Percentiles rank a stretch among this genome's conserved stretches.
Conservation (phyloP, 169 alveolate species). For the Perkinsus marinus region DNA sequence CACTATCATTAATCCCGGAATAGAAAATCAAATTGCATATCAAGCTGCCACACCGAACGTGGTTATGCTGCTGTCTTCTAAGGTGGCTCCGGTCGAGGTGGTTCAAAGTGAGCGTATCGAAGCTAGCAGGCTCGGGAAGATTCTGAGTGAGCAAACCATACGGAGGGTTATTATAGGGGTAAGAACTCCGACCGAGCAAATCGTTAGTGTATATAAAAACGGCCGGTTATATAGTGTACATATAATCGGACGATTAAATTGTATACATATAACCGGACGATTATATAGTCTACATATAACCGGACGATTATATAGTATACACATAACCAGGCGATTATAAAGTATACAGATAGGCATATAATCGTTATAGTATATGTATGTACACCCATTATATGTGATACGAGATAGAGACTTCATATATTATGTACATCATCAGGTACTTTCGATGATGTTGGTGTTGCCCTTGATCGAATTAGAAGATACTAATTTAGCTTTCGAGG, state of each 20-base stretch:
- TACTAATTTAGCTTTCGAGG: conserved; percentile 17
- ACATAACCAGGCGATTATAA: no score
- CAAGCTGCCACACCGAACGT: no score
- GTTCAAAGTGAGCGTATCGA: conserved; percentile 20
- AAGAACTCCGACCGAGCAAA: not conserved
- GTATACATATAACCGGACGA: no score
- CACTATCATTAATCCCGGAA: no score
- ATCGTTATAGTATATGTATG: no score
- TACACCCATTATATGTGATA: no score
- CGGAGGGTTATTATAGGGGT: conserved; percentile 53
- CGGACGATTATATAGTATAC: not conserved
- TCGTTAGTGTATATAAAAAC: not conserved
- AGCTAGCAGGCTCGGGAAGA: conserved; percentile 51
- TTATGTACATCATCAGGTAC: no score
- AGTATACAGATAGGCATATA: no score
- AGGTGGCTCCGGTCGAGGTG: conserved; percentile 9
- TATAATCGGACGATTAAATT: not conserved
- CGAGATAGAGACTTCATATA: no score
- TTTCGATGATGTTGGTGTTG: conserved; percentile 40
- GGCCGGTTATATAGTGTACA: not conserved
- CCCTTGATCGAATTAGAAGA: conserved; percentile 38
- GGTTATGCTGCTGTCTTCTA: not conserved
- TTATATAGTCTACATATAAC: no score
- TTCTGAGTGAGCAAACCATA: conserved; percentile 48
- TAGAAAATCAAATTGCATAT: no score